A percentile compares a stretch with the other conserved stretches of the same genome.
These are phyloP conservation scores for Saraca asoca DNA, from an alignment of 331 rosid genomes.

Conservation along the genomic window DNA sequence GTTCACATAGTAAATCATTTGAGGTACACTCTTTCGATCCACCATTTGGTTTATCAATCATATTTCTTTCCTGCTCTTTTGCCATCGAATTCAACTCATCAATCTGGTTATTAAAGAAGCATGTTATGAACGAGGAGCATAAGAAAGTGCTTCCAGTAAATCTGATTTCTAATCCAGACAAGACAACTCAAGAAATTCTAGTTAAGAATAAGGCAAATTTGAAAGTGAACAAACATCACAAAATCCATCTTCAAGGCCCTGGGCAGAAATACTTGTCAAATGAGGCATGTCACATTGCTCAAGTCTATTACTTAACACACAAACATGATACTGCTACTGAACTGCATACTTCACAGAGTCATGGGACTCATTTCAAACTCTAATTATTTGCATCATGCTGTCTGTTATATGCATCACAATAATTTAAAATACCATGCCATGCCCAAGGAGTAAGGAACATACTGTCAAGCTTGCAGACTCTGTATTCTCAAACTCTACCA, in stretches of 20 bases:
- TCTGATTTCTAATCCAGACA: not conserved
- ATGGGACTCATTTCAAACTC: slow-evolving; percentile 21
- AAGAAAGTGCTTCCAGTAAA: not conserved
- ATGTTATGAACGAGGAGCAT: not conserved
- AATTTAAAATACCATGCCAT: slow-evolving; percentile 9
- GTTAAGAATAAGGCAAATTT: not conserved
- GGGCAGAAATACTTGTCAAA: no score
- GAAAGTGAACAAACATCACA: not conserved
- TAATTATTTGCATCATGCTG: slow-evolving; percentile 3
- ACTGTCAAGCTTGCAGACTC: slow-evolving; percentile 92
- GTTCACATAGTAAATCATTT: slow-evolving; percentile 68
- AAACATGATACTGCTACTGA: not conserved
- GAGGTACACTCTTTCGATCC: slow-evolving; percentile 36
- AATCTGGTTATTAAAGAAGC: slow-evolving; percentile 37
- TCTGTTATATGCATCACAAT: not conserved
- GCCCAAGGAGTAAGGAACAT: slow-evolving; percentile 37
- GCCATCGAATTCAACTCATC: slow-evolving; percentile 57
- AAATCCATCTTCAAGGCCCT: not conserved
- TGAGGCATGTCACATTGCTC: not conserved
- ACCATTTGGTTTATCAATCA: slow-evolving; percentile 31
- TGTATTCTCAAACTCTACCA: slow-evolving; percentile 89
- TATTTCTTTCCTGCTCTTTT: slow-evolving; percentile 42
- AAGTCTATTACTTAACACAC: not conserved
- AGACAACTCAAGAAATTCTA: not conserved
- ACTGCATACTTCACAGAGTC: slow-evolving; percentile 15